phyloP scores from a whole-genome alignment of 345 rosid genomes.

The Citrus reticulata region DNA sequence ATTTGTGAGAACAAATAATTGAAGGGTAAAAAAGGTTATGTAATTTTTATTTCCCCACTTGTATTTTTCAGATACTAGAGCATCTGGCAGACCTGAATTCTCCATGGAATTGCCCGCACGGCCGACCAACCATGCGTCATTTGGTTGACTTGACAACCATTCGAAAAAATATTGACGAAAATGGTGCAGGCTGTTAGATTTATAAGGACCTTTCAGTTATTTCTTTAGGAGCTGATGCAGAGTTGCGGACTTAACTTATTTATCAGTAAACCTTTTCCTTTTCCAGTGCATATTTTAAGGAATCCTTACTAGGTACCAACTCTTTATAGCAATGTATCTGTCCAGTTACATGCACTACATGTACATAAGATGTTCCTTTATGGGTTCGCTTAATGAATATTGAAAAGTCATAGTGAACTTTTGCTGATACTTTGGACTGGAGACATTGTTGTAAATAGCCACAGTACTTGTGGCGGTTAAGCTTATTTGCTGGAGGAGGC shows the following conservation, averaged over 20 bases:
- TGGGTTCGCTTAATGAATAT: neutral
- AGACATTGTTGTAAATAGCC: neutral
- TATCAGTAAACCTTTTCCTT: neutral
- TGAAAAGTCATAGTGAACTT: neutral
- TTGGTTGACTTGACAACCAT: conserved; percentile 70
- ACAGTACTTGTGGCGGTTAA: neutral
- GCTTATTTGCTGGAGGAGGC: neutral
- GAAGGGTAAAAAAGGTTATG: neutral
- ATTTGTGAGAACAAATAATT: neutral
- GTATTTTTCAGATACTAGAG: conserved; percentile 56
- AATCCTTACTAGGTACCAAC: neutral
- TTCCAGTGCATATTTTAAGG: neutral
- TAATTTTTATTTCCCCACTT: neutral
- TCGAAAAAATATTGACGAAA: conserved; percentile 25
- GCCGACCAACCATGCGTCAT: conserved; percentile 99
- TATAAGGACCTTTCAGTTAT: conserved; percentile 10
- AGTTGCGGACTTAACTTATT: neutral
- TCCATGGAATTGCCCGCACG: conserved; percentile 99
- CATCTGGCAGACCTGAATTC: conserved; percentile 80
- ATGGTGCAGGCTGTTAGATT: conserved; percentile 20
- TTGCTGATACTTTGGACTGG: neutral
- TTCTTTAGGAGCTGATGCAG: neutral
- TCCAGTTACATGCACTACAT: neutral
- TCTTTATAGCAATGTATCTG: neutral
- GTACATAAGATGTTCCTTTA: neutral